Base-by-base conservation (phyloP, 768 basidiomycete genomes). In the Tulasnella sp. region DNA sequence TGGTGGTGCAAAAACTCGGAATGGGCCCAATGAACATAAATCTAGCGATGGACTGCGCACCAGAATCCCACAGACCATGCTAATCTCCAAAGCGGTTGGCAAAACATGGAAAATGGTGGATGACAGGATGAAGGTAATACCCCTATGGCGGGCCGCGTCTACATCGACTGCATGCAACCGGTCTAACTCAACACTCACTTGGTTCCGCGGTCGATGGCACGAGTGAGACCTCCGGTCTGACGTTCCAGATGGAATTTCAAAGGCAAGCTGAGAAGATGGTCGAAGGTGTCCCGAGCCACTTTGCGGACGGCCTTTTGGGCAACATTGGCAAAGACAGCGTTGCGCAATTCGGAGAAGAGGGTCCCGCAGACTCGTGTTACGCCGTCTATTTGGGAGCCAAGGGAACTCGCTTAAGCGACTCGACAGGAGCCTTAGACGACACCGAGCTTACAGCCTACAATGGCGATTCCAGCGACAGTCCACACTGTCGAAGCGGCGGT, bases 131-230 rank as follows among this genome's bases (percentile, higher is more conserved):
- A 99, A 99, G 0, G 94, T 92, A 73, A 99, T 98, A 41, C 97
- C 97, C 80, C 95, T 98, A 76, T 1, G 62, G 64, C 42, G 19
- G 39, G 62, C 14, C 29, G 12, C 32, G 63, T 34, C 22, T 26
- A 34, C 12, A n/a, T 14, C 19, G 8, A 29, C 16, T 7, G 63
- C 12, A 35, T n/a, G n/a, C 8, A 29, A 39, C 5, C 7, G 14
- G 22, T 34, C 19, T 26, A 17, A 22, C 26, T 47, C 44, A n/a
- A 75, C 12, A 78, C 85, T 77, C 76, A 97, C 94, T 98, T 99
- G 37, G 97, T 98, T 37, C 97, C 97, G 16, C 97, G 86, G 79
- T 99, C 97, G 75, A 99, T 98, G 5, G 97, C 97, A 52, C 97
- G 83, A 1, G 95, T 98, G 62, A 99, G 83, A 1, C 97, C 97